phyloP scores from a whole-genome alignment of 495 filamentous ascomycete species.

The Aspergillus olivimuriae region DNA sequence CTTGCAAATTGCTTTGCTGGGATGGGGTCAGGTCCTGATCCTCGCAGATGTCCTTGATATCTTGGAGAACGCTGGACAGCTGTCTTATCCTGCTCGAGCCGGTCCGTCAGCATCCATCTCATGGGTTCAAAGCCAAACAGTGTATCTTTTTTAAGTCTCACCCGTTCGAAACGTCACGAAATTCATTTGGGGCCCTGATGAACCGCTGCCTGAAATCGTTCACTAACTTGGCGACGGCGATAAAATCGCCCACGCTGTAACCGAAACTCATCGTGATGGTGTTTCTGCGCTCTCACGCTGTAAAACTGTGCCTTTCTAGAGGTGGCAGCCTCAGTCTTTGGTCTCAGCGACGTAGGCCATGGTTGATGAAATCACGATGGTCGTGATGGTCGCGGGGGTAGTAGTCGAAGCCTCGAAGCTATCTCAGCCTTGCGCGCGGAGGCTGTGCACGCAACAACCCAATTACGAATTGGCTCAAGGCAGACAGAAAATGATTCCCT shows the following conservation, averaged over 20 bases:
- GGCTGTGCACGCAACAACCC: no score
- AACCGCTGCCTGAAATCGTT: not conserved
- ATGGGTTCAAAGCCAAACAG: not conserved
- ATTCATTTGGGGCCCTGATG: not conserved
- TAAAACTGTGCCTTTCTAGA: not conserved
- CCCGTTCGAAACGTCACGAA: not conserved
- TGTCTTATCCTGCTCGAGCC: not conserved
- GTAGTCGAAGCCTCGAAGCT: no score
- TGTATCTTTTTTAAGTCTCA: not conserved
- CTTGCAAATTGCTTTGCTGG: not conserved
- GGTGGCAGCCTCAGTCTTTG: not conserved
- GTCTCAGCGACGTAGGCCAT: not conserved
- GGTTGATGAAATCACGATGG: no score
- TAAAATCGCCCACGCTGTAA: conserved; percentile 2
- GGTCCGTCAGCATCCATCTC: not conserved
- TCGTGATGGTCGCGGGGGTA: no score
- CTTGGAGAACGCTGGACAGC: not conserved
- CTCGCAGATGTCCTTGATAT: not conserved
- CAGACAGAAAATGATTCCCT: no score
- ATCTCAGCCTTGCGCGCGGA: no score
- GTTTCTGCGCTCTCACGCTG: not conserved
- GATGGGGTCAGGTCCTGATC: not conserved
- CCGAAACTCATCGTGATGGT: conserved; percentile 3
- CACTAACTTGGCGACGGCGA: not conserved
- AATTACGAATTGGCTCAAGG: no score